Base-by-base conservation (phyloP, 2,329 filamentous ascomycete species). In the Aureobasidium mangrovei region DNA sequence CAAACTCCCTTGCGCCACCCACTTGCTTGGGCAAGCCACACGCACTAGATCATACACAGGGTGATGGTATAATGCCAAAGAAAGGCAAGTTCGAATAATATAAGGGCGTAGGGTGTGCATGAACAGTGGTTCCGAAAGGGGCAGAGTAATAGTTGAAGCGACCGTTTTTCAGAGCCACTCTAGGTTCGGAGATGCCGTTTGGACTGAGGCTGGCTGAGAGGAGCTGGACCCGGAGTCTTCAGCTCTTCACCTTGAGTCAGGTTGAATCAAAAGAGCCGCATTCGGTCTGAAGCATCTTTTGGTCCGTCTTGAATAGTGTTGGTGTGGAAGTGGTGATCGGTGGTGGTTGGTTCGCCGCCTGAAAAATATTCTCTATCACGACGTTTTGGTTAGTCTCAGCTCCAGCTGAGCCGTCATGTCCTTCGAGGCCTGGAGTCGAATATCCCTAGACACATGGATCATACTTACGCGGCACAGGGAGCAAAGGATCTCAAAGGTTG, bases 111-210 rank as follows among this genome's bases (percentile, higher is more conserved):
- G 18, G 10, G 32, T 35, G 32, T 35, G 32, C 7, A 35, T 35
- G 32, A 35, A 35, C 6, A 35, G 32, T 10, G 7, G 10, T 35
- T 35, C 10, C 32, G 18, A 18, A 18, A 18, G 18, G 18, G 18
- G 18, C 18, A 18, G 18, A 18, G 18, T 18, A 18, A 18, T 18
- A 18, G 18, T 18, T 18, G 18, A 18, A 18, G 18, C 18, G 47
- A 42, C 38, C 38, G 47, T 52, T 52, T 18, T 32, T 10, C 18
- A 9, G 27, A 10, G n/a, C 26, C 29, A 36, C 28, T 29, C 26
- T 42, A 52, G 31, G 47, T 52, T 52, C 47, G 47, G 47, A 42
- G 38, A 52, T 52, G 47, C 47, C 47, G 47, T 52, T 52, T 52
- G 27, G 47, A 36, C 46, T 49, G 36, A 40, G 28, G 36, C 41